Percentiles rank a stretch among this genome's conserved stretches.
phyloP scores from a whole-genome alignment of 1,284 basidiomycete genomes.

The Ganoderma meredithae region DNA sequence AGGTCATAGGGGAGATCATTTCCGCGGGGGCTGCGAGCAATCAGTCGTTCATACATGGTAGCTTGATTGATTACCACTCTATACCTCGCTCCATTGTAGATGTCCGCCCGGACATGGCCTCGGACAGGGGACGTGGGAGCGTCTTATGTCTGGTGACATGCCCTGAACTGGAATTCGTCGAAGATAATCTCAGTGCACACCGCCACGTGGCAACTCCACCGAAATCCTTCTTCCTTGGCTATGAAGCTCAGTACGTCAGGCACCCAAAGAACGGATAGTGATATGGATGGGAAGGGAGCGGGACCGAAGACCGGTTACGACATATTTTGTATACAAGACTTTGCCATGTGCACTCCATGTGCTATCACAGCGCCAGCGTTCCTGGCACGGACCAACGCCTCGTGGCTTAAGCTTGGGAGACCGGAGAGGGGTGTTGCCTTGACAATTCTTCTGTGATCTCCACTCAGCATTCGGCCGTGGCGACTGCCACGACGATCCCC shows the following conservation, averaged over 20 bases:
- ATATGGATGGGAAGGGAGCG: not conserved
- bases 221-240: not conserved
- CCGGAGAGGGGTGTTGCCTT: conserved; percentile 22
- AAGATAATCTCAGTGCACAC: not conserved
- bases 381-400: not conserved
- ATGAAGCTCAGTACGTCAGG: not conserved
- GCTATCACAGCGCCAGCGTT: not conserved
- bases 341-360: not conserved
- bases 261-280: not conserved
- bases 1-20: not conserved
- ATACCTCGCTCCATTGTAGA: not conserved
- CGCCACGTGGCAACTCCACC: not conserved
- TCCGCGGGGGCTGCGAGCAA: not conserved
- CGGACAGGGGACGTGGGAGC: conserved; percentile 1
- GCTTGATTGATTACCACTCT: not conserved
- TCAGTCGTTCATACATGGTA: not conserved
- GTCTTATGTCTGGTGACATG: conserved; percentile 2
- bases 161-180: not conserved
- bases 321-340: not conserved
- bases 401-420: conserved; percentile 18
- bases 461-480: conserved; percentile 11
- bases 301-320: conserved; percentile 1
- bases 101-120: not conserved
- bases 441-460: conserved; percentile 17
- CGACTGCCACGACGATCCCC: conserved; percentile 28